Evolutionary conservation across 371 early-diverging fungal genomes (phyloP).

Genomic region (Synchytrium microbalum): DNA sequence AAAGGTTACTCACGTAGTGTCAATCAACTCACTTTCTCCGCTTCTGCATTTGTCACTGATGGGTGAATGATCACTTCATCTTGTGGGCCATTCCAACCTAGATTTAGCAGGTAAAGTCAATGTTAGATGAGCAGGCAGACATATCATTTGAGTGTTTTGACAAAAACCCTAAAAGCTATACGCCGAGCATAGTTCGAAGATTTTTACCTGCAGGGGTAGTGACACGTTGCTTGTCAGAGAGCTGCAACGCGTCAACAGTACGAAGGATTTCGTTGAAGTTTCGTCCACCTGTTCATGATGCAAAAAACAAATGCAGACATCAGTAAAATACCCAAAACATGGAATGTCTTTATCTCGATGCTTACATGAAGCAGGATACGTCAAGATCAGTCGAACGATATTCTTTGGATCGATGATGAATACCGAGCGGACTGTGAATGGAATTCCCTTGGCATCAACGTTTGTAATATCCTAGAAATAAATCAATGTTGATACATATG

Average conservation of each 20-base stretch:
- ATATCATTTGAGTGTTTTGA: too few relatives aligned
- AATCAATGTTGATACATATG: neutral
- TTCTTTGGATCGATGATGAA: constrained; percentile 91
- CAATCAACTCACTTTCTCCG: constrained; percentile 34
- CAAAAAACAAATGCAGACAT: too few relatives aligned
- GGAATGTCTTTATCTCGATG: neutral
- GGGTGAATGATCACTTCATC: constrained; percentile 89
- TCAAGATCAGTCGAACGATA: constrained; percentile 76
- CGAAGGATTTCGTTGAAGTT: constrained; percentile 94
- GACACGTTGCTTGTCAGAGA: constrained; percentile 69
- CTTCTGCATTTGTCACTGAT: constrained; percentile 72
- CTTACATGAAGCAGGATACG: constrained; percentile 63
- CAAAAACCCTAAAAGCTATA: neutral
- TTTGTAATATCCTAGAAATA: constrained; percentile 79
- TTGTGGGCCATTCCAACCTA: neutral
- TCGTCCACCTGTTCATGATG: constrained; percentile 64
- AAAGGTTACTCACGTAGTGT: too few relatives aligned
- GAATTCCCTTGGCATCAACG: constrained; percentile 77
- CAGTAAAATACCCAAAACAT: constrained; percentile 1
- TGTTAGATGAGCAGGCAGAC: too few relatives aligned
- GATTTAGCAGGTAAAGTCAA: neutral
- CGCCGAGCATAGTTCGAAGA: neutral
- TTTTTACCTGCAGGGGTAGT: constrained; percentile 88
- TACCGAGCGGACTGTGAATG: constrained; percentile 90
- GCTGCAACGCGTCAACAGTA: constrained; percentile 83